A percentile compares a stretch with the other conserved stretches of the same genome.
phyloP scores from a whole-genome alignment of 2,329 filamentous ascomycete species.

The Akanthomyces uredinophilus region DNA sequence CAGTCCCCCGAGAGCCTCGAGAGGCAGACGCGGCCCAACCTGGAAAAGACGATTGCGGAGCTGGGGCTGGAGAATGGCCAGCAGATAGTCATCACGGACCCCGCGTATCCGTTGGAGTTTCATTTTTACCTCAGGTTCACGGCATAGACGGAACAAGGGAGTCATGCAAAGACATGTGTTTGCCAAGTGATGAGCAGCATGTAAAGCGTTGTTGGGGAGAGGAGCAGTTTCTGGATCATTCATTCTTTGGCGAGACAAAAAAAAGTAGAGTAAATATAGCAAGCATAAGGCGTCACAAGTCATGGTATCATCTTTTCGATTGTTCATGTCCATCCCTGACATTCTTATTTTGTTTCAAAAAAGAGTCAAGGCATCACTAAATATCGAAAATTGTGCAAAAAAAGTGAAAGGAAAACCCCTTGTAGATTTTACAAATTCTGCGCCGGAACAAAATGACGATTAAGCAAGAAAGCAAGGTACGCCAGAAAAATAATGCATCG shows the following conservation, averaged over 20 bases:
- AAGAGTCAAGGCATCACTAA: slow-evolving; percentile 9
- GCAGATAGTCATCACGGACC: slow-evolving; percentile 87
- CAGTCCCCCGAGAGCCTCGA: slow-evolving; percentile 77
- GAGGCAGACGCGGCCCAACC: slow-evolving; percentile 76
- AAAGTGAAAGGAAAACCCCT: not conserved
- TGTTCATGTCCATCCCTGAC: not conserved
- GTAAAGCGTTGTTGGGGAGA: not conserved
- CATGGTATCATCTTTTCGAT: slow-evolving; percentile 8
- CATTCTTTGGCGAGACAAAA: not conserved
- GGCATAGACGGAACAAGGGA: not conserved
- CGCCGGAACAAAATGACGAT: slow-evolving; percentile 1
- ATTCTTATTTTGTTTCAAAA: not conserved
- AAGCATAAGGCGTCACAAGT: not conserved
- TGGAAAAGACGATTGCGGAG: slow-evolving; percentile 71
- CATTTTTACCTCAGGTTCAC: slow-evolving; percentile 50
- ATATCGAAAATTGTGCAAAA: slow-evolving; percentile 10
- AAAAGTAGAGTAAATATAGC: not conserved
- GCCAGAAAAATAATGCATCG: slow-evolving; percentile 1
- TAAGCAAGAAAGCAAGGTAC: slow-evolving; percentile 10
- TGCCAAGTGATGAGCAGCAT: not conserved
- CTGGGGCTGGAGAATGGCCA: slow-evolving; percentile 71
- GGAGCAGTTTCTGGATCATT: not conserved
- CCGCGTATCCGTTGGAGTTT: slow-evolving; percentile 74
- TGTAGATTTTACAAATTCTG: slow-evolving; percentile 14
- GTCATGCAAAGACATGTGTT: not conserved